phyloP scores from a whole-genome alignment of 371 early-diverging fungal species.

The Nematocida sp. region DNA sequence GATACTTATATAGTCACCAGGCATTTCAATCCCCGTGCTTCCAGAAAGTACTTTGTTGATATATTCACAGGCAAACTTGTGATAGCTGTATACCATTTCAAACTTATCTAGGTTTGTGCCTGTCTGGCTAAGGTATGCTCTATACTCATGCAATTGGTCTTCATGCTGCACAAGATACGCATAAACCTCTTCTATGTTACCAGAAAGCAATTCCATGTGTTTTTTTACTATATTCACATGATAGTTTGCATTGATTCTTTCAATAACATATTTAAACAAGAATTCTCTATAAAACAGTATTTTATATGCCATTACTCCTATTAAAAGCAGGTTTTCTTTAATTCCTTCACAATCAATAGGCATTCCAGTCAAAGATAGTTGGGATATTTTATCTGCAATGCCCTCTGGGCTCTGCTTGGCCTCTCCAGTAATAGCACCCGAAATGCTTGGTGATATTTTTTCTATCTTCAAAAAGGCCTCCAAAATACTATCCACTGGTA shows the following conservation, averaged over 20 bases:
- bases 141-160: background rate
- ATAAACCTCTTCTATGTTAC: background rate
- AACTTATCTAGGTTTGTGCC: background rate
- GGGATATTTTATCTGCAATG: background rate
- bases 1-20: background rate
- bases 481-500: background rate
- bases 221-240: background rate
- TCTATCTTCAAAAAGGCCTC: background rate
- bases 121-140: background rate
- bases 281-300: background rate
- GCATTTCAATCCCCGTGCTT: background rate
- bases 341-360: too few species aligned
- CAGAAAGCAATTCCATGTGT: background rate
- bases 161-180: background rate
- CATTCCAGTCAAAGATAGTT: background rate
- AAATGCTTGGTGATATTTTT: background rate
- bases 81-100: conserved; percentile 28
- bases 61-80: conserved; percentile 31
- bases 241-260: background rate
- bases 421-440: background rate
- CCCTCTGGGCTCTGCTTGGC: background rate
- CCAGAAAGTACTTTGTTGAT: background rate
- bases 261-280: background rate
- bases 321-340: background rate
- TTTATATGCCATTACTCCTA: background rate